Percentiles rank a stretch among this genome's conserved stretches.
These are phyloP conservation scores for Cephalotrichum gorgonifer DNA, from an alignment of 2,329 filamentous ascomycete genomes.

Conservation along the genomic window DNA sequence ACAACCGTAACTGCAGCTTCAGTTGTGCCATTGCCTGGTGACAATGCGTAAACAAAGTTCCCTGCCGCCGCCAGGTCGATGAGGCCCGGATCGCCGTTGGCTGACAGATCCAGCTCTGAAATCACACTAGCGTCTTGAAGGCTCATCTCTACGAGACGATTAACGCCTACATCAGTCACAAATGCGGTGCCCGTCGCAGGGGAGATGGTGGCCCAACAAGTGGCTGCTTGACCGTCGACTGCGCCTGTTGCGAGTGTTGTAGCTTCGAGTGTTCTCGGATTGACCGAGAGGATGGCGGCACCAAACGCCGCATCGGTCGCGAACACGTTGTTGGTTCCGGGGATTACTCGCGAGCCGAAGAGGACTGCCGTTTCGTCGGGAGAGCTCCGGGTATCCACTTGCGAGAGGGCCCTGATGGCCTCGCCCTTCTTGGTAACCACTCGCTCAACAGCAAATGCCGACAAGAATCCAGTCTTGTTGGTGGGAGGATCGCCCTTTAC, in stretches of 20 bases:
- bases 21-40: constrained; percentile 36
- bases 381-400: constrained; percentile 8
- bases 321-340: constrained; percentile 33
- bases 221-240: constrained; percentile 40
- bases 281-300: constrained; percentile 34
- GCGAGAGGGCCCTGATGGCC: background rate
- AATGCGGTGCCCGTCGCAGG: constrained; percentile 38
- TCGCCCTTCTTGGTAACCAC: too few species aligned
- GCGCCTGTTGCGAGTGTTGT: constrained; percentile 24
- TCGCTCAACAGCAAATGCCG: constrained; percentile 33
- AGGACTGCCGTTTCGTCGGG: constrained; percentile 46
- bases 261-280: constrained; percentile 18
- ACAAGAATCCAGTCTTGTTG: constrained; percentile 48
- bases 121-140: constrained; percentile 35
- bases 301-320: constrained; percentile 50
- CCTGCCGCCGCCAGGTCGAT: constrained; percentile 44
- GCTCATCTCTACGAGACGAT: constrained; percentile 48
- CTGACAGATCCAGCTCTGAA: constrained; percentile 26
- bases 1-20: constrained; percentile 26
- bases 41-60: constrained; percentile 45
- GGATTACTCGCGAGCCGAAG: constrained; percentile 40
- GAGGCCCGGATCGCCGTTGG: constrained; percentile 39
- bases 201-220: constrained; percentile 48
- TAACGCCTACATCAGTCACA: constrained; percentile 42
- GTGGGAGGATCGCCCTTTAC: constrained; percentile 48